Base-by-base conservation (phyloP, 2,329 filamentous ascomycete genomes). In the Talaromyces pinophilus region DNA sequence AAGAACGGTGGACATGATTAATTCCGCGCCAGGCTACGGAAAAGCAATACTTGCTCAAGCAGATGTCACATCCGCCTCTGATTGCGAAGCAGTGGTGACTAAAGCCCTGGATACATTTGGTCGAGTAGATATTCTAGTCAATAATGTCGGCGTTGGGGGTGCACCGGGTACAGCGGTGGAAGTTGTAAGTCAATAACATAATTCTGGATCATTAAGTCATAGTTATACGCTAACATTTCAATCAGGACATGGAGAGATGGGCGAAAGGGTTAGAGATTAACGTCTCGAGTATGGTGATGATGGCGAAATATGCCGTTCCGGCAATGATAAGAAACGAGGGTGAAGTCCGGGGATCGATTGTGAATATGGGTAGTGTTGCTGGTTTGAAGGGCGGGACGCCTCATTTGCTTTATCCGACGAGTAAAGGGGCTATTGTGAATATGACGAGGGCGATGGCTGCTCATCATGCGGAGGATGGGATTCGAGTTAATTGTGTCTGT, bases 221-320 rank as follows among this genome's bases (percentile, higher is more conserved):
- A 19, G 19, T 19, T 19, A 30, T 30, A 30, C 30, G 6, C 30
- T 30, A 30, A 30, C 30, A 30, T 30, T 30, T 30, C 30, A 30
- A 30, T 30, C 30, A 30, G 30, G 85, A 90, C 70, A 84, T 88
- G 80, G 81, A 74, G 0, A 79, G 81, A 11, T 91, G 86, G 86
- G 79, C 83, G 0, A 81, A 80, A 61, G 82, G 83, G 0, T 80
- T 90, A 64, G 82, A 87, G 54, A 78, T 89, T 57, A 90, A 90
- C 70, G 85, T 90, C 3, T 83, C 82, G 4, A 87, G 84, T 70
- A 90, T 90, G 87, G 84, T 90, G 35, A 79, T 85, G 64, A 89
- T 90, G 86, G 79, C 80, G 19, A 88, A 88, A 70, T 84, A 85
- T 69, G 83, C 83, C 0, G 83, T 90, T 35, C 88, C 87, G 0